Base-by-base conservation (phyloP, 805 yeast genomes). In the Candida schatavii region DNA sequence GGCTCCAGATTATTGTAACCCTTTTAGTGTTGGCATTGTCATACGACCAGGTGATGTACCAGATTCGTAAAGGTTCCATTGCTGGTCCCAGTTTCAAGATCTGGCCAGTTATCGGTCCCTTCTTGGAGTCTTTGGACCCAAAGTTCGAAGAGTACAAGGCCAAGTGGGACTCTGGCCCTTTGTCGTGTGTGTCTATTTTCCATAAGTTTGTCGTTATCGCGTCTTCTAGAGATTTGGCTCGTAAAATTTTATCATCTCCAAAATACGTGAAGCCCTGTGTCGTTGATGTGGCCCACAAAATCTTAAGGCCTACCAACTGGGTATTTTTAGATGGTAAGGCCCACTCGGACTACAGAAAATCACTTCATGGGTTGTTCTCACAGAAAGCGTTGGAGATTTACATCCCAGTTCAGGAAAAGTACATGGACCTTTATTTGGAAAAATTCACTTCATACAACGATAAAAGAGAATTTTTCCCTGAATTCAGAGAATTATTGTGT, bases 131-230 rank as follows among this genome's bases (percentile, higher is more conserved):
- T 14, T 71, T 93, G 60, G 91, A 93, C 69, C 99, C 99, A 17
- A 90, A 91, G 61, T 93, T 93, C 61, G 96, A 86, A 58, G 96
- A 85, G 57, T 93, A 93, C 64, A 73, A 80, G 62, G 87, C 87
- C 38, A 93, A 93, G 64, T 93, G 99, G 99, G 81, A 78, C 55
- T 83, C 93, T 5, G 99, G 99, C 47, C 93, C 91, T 11, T 73
- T 93, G 43, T 85, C 96, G 11, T 93, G 99, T 73, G 99, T 93
- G 37, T 90, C 97, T 2, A 93, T 93, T 47, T 93, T 93, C 77
- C 99, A 93, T 74, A 93, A 93, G 70, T 91, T 91, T 58, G 99
- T 93, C 32, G 95, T 93, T 39, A 88, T 91, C 64, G 97, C 96
- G 5, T 82, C 93, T 10, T 75, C 83, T 21, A 81, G 96, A 59